phyloP scores from a whole-genome alignment of 2,329 filamentous ascomycete species.

The Paraphoma chrysanthemicola region DNA sequence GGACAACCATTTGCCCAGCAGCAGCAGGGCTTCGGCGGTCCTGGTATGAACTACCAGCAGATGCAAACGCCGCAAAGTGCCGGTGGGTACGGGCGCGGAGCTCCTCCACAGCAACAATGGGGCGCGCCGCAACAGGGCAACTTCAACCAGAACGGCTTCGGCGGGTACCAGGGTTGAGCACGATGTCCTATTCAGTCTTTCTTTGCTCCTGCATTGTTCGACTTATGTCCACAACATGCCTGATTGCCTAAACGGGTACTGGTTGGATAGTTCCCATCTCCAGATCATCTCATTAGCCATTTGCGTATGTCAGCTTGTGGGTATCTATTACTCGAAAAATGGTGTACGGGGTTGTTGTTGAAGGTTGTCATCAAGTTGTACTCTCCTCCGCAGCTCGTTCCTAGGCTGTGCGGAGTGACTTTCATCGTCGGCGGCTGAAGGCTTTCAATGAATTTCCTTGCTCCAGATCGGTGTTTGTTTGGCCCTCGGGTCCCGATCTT shows the following conservation, averaged over 20 bases:
- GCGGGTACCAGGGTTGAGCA: constrained; percentile 65
- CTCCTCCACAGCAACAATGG: constrained; percentile 62
- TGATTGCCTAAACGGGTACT: constrained; percentile 43
- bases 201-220: constrained; percentile 37
- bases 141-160: constrained; percentile 63
- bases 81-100: constrained; percentile 83
- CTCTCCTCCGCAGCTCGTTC: constrained; percentile 8
- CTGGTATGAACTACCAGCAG: constrained; percentile 55
- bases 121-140: constrained; percentile 56
- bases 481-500: neutral
- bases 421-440: constrained; percentile 21
- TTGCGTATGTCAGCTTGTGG: constrained; percentile 39
- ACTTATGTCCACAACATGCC: constrained; percentile 41
- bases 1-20: constrained; percentile 67
- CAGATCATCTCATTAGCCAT: constrained; percentile 40
- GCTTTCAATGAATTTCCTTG: constrained; percentile 35
- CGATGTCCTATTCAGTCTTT: constrained; percentile 21
- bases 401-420: constrained; percentile 31
- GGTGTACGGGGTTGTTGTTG: constrained; percentile 25
- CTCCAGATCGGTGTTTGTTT: constrained; percentile 15
- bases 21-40: constrained; percentile 69
- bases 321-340: constrained; percentile 37
- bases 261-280: constrained; percentile 47
- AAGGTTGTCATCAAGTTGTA: constrained; percentile 7
- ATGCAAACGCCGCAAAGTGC: constrained; percentile 66